Evolutionary conservation across 2,329 filamentous ascomycete species (phyloP), one percentile per base, ranked within the genome.

Genomic region (Lojkania enalia): DNA sequence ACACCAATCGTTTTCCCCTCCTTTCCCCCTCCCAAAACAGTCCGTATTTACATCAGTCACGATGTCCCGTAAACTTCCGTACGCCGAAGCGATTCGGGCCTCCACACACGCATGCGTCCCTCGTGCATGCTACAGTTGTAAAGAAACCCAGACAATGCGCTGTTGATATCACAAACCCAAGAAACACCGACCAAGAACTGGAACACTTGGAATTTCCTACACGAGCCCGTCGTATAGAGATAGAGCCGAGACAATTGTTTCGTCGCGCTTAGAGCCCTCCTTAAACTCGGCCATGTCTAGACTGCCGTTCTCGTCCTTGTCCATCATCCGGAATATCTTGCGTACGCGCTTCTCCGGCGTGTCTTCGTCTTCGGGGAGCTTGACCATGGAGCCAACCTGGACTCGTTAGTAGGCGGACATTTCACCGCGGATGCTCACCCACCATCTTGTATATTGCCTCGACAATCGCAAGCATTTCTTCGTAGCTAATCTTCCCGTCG

Each of bases 361-460:
- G 74, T 99, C 92, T 77, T 99, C 94, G 74, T 99, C 94, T 72
- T 96, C 90, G 40, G 94, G 94, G 33, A 99, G 81, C 74, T 97
- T 97, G 63, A 99, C 94, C 94, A 99, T 99, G 40, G 91, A 96
- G 56, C 94, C 94, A 64, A 96, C 91, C 91, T 96, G 57, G 6
- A 19, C 2, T 14, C 42, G 50, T 68, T 35, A 69, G 59, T 32
- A 20, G 14, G 11, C 25, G 30, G 23, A 29, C 19, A 18, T 41
- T 12, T 15, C 37, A 35, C 12, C 13, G 18, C 18, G 14, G 5
- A 15, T 25, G 7, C 13, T 4, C 27, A 51, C 64, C 18, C 52
- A 97, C 94, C 94, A 99, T 99, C 74, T 97, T 99, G 81, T 99
- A 99, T 68, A 99, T 99, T 43, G 94, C 94, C 76, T 97, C 92